These are phyloP conservation scores for Coniosporium tulheliwenetii DNA, from an alignment of 2,329 filamentous ascomycete genomes.

Conservation along the genomic window DNA sequence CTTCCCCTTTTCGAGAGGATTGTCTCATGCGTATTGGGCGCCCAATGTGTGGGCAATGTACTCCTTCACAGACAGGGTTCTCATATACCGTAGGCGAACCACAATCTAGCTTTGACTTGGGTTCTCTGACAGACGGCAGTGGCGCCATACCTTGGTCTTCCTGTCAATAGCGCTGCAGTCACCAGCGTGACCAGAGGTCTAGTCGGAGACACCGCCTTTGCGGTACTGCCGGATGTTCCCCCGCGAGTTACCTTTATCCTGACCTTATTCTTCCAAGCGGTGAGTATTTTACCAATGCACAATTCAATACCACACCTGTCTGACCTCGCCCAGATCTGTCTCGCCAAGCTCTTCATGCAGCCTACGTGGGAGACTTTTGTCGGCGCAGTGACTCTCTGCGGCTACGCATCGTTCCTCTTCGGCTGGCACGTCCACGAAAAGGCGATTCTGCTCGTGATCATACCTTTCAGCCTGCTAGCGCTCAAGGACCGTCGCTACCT, in stretches of 20 bases:
- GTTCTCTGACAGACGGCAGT: conserved; percentile 36
- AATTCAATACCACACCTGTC: conserved; percentile 6
- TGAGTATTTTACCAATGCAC: conserved; percentile 17
- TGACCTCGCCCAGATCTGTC: conserved; percentile 37
- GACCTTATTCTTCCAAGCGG: conserved; percentile 67
- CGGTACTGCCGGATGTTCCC: conserved; percentile 75
- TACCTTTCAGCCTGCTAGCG: conserved; percentile 86
- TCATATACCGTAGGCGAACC: conserved; percentile 55
- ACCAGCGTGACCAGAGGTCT: conserved; percentile 84
- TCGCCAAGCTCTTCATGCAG: conserved; percentile 65
- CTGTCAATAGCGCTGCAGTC: conserved; percentile 58
- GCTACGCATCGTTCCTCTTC: conserved; percentile 91
- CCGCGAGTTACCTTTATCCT: conserved; percentile 67
- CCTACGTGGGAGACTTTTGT: conserved; percentile 85
- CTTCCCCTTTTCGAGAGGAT: conserved; percentile 83
- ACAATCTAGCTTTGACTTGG: background rate
- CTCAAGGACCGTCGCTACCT: conserved; percentile 81
- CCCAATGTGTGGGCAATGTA: conserved; percentile 96
- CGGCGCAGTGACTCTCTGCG: conserved; percentile 78
- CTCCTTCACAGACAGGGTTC: conserved; percentile 69
- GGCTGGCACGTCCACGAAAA: conserved; percentile 99
- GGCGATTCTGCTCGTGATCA: conserved; percentile 82
- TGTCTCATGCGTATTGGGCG: conserved; percentile 98
- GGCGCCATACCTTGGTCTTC: conserved; percentile 64
- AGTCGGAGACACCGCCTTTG: conserved; percentile 87